These are phyloP conservation scores for Amaranthus hypochondriacus DNA, from an alignment of 148 eudicot species.

Conservation along the genomic window DNA sequence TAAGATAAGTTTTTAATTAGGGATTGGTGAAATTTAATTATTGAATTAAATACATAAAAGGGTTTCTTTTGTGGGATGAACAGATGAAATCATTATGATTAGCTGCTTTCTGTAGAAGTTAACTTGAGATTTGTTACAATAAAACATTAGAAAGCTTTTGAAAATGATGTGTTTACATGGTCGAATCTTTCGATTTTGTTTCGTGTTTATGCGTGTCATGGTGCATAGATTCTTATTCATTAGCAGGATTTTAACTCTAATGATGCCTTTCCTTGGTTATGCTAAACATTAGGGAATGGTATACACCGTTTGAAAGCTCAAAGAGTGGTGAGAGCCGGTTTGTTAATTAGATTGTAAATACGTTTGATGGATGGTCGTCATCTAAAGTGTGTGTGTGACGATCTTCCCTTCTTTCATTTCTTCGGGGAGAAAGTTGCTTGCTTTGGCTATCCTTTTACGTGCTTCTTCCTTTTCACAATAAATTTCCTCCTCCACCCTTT, in stretches of 20 bases:
- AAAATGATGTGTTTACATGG: neutral
- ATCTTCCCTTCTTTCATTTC: constrained; percentile 9
- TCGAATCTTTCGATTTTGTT: neutral
- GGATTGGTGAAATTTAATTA: neutral
- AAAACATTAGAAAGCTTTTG: neutral
- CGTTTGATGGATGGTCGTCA: constrained; percentile 12
- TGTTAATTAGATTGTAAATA: neutral
- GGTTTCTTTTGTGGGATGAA: neutral
- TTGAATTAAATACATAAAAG: neutral
- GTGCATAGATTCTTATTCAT: neutral
- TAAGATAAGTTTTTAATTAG: neutral
- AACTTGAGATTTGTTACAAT: neutral
- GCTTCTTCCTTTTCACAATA: constrained; percentile 8
- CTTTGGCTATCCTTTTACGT: neutral
- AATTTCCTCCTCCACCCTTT: neutral
- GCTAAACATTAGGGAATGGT: neutral
- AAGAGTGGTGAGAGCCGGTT: constrained; percentile 10
- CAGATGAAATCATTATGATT: neutral
- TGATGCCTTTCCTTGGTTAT: neutral
- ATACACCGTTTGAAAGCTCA: neutral
- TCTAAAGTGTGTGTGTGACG: neutral
- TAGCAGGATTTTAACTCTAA: neutral
- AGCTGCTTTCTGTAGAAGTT: neutral
- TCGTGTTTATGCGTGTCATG: neutral
- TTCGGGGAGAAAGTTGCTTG: constrained; percentile 3